These are phyloP conservation scores for Wickerhamiella bombiphila DNA, from an alignment of 805 yeast species.

Conservation along the genomic window DNA sequence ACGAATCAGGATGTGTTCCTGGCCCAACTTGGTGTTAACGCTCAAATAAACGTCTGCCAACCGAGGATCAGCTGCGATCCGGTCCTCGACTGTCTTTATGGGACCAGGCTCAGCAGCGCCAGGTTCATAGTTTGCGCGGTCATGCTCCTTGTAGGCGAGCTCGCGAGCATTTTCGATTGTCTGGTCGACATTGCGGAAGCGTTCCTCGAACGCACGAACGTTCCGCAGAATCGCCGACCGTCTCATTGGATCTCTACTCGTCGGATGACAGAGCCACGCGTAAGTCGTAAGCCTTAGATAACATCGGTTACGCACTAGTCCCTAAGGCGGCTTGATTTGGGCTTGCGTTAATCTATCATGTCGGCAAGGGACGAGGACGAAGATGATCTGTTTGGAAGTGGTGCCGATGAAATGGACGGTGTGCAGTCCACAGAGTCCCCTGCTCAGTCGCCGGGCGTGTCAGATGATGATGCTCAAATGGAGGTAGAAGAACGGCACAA, in stretches of 20 bases:
- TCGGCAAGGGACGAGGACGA: too few relatives aligned
- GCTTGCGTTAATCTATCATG: too few relatives aligned
- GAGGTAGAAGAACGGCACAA: constrained; percentile 10
- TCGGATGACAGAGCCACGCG: too few relatives aligned
- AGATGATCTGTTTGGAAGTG: constrained; percentile 13
- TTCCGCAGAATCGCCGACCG: constrained; percentile 14
- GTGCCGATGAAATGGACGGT: neutral
- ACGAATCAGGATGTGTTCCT: constrained; percentile 32
- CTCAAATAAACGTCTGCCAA: constrained; percentile 17
- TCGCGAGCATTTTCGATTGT: constrained; percentile 13
- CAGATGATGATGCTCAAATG: constrained; percentile 1
- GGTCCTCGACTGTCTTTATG: constrained; percentile 14
- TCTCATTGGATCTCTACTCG: constrained; percentile 18
- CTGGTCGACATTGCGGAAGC: constrained; percentile 15
- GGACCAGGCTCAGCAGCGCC: constrained; percentile 4
- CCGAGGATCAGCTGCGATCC: constrained; percentile 18
- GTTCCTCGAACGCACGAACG: constrained; percentile 10
- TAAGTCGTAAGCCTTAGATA: neutral
- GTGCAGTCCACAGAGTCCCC: neutral
- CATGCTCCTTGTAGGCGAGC: constrained; percentile 13
- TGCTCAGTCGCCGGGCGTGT: neutral
- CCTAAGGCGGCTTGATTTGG: too few relatives aligned
- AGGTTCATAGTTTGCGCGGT: constrained; percentile 10
- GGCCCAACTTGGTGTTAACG: constrained; percentile 16
- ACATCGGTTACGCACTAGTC: constrained; percentile 16